A percentile compares a stretch with the other conserved stretches of the same genome.
Evolutionary conservation across 768 basidiomycete genomes (phyloP).

Genomic region (Rhodosporidiobolus sp.): DNA sequence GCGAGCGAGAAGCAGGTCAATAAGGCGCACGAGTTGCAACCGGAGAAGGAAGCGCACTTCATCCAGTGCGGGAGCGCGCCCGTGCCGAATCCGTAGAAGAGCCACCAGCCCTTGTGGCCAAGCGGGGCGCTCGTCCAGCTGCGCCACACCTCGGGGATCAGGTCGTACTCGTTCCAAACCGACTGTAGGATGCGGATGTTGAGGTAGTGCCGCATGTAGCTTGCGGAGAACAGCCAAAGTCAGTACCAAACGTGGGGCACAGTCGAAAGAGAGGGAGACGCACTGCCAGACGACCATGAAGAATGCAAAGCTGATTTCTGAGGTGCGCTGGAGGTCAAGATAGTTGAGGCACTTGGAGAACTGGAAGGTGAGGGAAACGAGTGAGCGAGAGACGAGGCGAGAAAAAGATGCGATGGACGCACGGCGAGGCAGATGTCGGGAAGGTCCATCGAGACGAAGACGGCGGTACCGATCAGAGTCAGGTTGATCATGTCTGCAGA

Average conservation of each 20-base stretch:
- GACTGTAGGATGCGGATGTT: slow-evolving; percentile 84
- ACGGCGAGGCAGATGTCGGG: slow-evolving; percentile 86
- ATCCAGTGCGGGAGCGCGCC: slow-evolving; percentile 66
- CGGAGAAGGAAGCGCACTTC: slow-evolving; percentile 20
- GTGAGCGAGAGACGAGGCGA: too few species aligned
- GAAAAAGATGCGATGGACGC: too few species aligned
- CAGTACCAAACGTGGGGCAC: background rate
- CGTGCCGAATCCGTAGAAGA: slow-evolving; percentile 63
- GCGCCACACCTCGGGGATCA: slow-evolving; percentile 59
- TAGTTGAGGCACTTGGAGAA: slow-evolving; percentile 86
- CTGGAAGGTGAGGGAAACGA: slow-evolving; percentile 49
- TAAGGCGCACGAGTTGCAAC: too few species aligned
- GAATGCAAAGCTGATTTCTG: slow-evolving; percentile 52
- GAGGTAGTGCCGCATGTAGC: slow-evolving; percentile 90
- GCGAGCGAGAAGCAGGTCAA: too few species aligned
- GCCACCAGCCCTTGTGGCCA: slow-evolving; percentile 47
- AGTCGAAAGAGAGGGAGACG: background rate
- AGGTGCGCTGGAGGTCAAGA: slow-evolving; percentile 63
- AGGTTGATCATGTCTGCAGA: slow-evolving; percentile 60
- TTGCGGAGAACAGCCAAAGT: slow-evolving; percentile 47
- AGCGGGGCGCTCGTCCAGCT: slow-evolving; percentile 51
- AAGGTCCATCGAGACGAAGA: slow-evolving; percentile 96
- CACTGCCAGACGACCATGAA: slow-evolving; percentile 43
- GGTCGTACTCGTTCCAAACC: slow-evolving; percentile 72
- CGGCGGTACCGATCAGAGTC: slow-evolving; percentile 82